Base-by-base conservation (phyloP, 257 asterid genomes). In the Plantago major region DNA sequence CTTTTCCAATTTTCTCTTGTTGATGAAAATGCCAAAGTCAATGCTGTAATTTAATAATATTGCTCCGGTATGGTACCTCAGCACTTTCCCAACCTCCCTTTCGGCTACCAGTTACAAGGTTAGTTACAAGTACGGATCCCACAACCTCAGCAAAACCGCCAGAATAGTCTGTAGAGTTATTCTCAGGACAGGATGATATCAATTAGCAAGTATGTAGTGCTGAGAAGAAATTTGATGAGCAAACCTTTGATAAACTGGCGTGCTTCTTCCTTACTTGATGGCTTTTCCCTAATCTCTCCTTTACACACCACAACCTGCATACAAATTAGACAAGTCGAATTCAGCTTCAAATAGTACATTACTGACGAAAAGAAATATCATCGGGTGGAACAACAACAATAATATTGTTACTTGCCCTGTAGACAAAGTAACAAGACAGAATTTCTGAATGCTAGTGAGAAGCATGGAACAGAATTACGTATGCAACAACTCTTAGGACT, bases 31-130 rank as follows among this genome's bases (percentile, higher is more conserved):
- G 19, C 56, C 22, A 50, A 18, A 0, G 57, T 52, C 18, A 22
- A 52, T 52, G 26, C 28, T 19, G 12, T 52, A n/a, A 22, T 17
- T 42, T 16, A 17, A 60, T 22, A 33, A 58, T 43, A 60, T 42
- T 17, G 52, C 7, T 33, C 7, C 3, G 40, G 40, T 33, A 4
- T 7, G 40, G 46, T 75, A 84, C 97, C 96, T 87, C 95, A 42
- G 96, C 91, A 64, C 79, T 74, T 62, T 87, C 96, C 88, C 88
- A 90, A 60, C 86, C 94, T 72, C 91, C 89, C 80, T 62, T 74
- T 67, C 94, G 74, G 42, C 58, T 67, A 44, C 97, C 96, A 13
- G 88, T 83, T 51, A 64, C 75, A 58, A 90, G 77, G 78, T 90
- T 90, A 48, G 90, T 72, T 60, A 87, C 87, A 30, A 81, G 70